phyloP scores from a whole-genome alignment of 495 filamentous ascomycete species.

The Cryomyces antarcticus region DNA sequence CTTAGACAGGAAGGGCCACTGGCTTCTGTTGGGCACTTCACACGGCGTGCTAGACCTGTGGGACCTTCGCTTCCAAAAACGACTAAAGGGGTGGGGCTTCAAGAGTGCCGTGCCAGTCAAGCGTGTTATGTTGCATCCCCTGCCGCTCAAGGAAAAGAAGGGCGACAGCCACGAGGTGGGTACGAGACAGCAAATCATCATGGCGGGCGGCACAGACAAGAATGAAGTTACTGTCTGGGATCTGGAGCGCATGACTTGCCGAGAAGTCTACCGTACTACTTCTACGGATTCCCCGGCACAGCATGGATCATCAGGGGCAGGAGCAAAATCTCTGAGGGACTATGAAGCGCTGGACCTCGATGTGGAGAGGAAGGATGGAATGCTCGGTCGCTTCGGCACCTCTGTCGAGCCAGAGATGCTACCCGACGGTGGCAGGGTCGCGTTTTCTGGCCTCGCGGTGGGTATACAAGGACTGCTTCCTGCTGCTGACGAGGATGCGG shows the following conservation, averaged over 20 bases:
- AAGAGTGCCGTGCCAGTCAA: slow-evolving; percentile 67
- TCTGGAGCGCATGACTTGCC: slow-evolving; percentile 69
- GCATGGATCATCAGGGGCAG: slow-evolving; percentile 8
- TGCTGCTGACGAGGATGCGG: slow-evolving; percentile 33
- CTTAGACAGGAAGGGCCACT: slow-evolving; percentile 62
- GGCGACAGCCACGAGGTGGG: slow-evolving; percentile 13
- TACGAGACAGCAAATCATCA: slow-evolving; percentile 59
- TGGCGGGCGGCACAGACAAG: slow-evolving; percentile 70
- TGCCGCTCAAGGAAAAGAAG: slow-evolving; percentile 23
- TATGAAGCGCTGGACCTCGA: slow-evolving; percentile 84
- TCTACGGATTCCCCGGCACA: too few species aligned
- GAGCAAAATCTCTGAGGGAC: slow-evolving; percentile 27
- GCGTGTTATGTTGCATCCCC: slow-evolving; percentile 54
- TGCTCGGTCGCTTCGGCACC: slow-evolving; percentile 74
- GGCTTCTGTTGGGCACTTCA: slow-evolving; percentile 79
- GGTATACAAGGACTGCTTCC: slow-evolving; percentile 19
- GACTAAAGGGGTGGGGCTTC: slow-evolving; percentile 76
- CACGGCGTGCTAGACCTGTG: slow-evolving; percentile 87
- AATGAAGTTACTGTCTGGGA: slow-evolving; percentile 96
- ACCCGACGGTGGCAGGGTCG: slow-evolving; percentile 28
- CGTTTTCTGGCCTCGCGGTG: slow-evolving; percentile 17
- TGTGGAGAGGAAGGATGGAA: slow-evolving; percentile 69
- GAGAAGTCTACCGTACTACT: slow-evolving; percentile 61
- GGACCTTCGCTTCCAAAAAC: slow-evolving; percentile 84
- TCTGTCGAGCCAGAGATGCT: slow-evolving; percentile 37